Evolutionary conservation across 257 asterid species (phyloP), one percentile per base, ranked within the genome.

Genomic region (Ophiorrhiza pumila): DNA sequence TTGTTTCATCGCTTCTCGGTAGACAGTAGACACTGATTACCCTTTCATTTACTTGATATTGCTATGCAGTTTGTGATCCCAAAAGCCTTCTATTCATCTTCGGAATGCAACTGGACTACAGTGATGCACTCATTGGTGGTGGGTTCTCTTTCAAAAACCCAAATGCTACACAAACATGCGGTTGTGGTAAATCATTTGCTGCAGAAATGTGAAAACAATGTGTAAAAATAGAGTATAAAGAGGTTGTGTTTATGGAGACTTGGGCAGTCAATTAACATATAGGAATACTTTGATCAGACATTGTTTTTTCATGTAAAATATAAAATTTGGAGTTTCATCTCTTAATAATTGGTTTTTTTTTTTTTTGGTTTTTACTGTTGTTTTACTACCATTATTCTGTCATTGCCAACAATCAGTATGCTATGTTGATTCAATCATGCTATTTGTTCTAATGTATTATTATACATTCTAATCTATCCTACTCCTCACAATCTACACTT

Each of bases 41-140:
- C 32, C 61, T 18, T 20, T 25, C 75, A n/a, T 41, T 53, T 53
- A 62, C 41, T 6, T 65, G n/a, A 7, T 69, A 27, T 18, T 18
- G 49, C 12, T 58, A 35, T 80, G 84, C 96, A 92, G 98, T 92
- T 71, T 89, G 96, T 83, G 98, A 92, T 87, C 95, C 98, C 4
- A 92, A 92, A 82, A 92, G 98, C 80, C 96, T 90, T 64, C 95
- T 92, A 47, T 89, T 90, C 80, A 72, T 92, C 29, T 92, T 63
- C 4, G 98, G 98, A 42, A 87, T 92, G 96, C 98, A 92, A 80
- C 87, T 90, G 71, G 98, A 92, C 82, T 92, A 87, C 81, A 92
- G 97, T 10, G 90, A 92, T 83, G 96, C 98, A 42, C 96, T 92
- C 77, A 92, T 90, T n/a, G 98, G 98, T 2, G 98, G 98, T 59